Evolutionary conservation across 1,139 yeast species (phyloP).

Genomic region (Yamadazyma triangularis): DNA sequence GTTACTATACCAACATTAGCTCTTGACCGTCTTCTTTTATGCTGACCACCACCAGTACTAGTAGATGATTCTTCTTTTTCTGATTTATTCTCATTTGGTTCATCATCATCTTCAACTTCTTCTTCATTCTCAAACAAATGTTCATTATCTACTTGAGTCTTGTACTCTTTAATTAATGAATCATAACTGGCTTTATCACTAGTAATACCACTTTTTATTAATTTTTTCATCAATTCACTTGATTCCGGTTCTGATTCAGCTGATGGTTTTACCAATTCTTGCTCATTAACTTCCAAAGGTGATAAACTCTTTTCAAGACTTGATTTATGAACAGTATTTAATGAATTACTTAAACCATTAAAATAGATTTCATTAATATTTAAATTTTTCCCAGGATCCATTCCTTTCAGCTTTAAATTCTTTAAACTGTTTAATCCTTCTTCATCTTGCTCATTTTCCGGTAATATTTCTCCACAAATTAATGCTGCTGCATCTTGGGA

Average conservation of each 20-base stretch:
- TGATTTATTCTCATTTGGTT: slow-evolving; percentile 2
- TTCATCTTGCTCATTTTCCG: slow-evolving; percentile 56
- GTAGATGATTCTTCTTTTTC: slow-evolving; percentile 7
- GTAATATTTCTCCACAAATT: slow-evolving; percentile 59
- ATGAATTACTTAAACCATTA: slow-evolving; percentile 25
- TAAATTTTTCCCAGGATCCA: slow-evolving; percentile 39
- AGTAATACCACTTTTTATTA: slow-evolving; percentile 22
- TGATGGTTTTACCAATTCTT: background rate
- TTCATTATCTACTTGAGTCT: slow-evolving; percentile 19
- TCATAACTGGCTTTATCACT: slow-evolving; percentile 20
- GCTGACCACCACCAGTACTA: slow-evolving; percentile 10
- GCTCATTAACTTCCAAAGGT: slow-evolving; percentile 8
- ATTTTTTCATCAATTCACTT: slow-evolving; percentile 26
- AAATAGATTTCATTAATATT: slow-evolving; percentile 38
- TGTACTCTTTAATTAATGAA: slow-evolving; percentile 20
- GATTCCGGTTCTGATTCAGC: slow-evolving; percentile 6
- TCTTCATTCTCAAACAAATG: slow-evolving; percentile 14
- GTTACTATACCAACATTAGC: slow-evolving; percentile 18
- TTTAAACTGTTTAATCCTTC: slow-evolving; percentile 46
- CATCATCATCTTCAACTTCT: slow-evolving; percentile 2
- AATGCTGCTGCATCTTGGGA: slow-evolving; percentile 76
- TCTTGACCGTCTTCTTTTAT: slow-evolving; percentile 24
- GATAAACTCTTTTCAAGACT: slow-evolving; percentile 9
- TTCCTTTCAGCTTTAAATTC: slow-evolving; percentile 34
- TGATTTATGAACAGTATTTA: slow-evolving; percentile 11